Base-by-base conservation (phyloP, 331 rosid genomes). In the Pyracantha coccinea region DNA sequence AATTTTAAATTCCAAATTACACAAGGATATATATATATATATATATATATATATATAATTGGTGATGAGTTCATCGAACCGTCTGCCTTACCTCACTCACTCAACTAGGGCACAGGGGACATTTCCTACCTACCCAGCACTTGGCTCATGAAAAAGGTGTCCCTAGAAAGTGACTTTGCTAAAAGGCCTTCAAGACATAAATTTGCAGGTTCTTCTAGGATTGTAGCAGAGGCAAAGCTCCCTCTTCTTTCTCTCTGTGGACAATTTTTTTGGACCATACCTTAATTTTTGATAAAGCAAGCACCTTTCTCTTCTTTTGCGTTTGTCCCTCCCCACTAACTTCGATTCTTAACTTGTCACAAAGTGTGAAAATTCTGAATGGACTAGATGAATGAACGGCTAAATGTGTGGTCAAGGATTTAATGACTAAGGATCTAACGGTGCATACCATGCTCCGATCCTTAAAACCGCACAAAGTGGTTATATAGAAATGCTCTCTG, bases 81-180 rank as follows among this genome's bases (percentile, higher is more conserved):
- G 17, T 69, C 70, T 58, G 69, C 44, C 53, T 69, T 47, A 69
- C 72, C 66, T 70, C 76, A 61, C 41, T 21, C 57, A 31, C 41
- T 21, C 71, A 31, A 38, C 16, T 47, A 24, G 59, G 52, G 10
- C 57, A 50, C 19, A 1, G 33, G 69, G 47, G 66, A 65, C 50
- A 41, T 35, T 58, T 80, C 80, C 55, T 12, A 73, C 80, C 84
- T 67, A 80, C 76, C 63, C 75, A 75, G 31, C 78, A 78, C 75
- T 50, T 47, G n/a, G 67, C 35, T 60, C 50, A 41, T 47, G 45
- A 59, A 45, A 63, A 29, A 54, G 45, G 17, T 67, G 59, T 19
- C 72, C 67, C 15, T 2, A 27, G 68, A 78, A 71, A 62, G 59
- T 59, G 76, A 35, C 28, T 12, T 31, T 11, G 58, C 45, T 13